Base-by-base conservation (phyloP, 2,329 filamentous ascomycete genomes). In the Aureobasidium sp. region DNA sequence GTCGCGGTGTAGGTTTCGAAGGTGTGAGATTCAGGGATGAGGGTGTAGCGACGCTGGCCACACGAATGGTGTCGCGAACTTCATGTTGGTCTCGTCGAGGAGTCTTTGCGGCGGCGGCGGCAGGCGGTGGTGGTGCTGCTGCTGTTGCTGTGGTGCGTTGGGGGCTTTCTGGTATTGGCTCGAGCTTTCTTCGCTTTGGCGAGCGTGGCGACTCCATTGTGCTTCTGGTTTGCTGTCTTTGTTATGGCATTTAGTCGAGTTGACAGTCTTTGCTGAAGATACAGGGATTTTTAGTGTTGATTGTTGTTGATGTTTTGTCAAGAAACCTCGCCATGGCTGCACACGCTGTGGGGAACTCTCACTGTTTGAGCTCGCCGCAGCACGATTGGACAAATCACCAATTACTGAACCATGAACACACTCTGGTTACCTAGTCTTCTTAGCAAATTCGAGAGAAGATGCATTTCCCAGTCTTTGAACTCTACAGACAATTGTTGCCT, bases 111-210 rank as follows among this genome's bases (percentile, higher is more conserved):
- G 37, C 17, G 20, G 32, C 9, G 17, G 27, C 20, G 7, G 32
- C 5, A 7, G 29, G 32, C 9, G 55, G 26, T 32, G 47, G 47
- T 7, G 55, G 27, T 32, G 48, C 46, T 55, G 60, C 13, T 43
- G 41, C 46, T 48, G 52, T 27, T 53, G 24, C 51, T 59, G 46
- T 62, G 2, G 24, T 52, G 20, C 50, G 32, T 20, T 37, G 50
- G 50, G 37, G 50, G 37, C 37, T 39, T 64, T 64, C 44, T 26
- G 59, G 32, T 17, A 65, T 60, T 6, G 64, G 64, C 57, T 71
- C 70, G 41, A 72, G 65, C 56, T 69, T 71, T 32, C 71, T 65
- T 24, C 71, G 66, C 62, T 73, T 72, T 36, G 65, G 50, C 39
- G 68, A 68, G 64, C 70, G 65, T 3, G 67, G 55, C 13, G 68